Base-by-base conservation (phyloP, 176 grass and related monocot species). In the Triticum timopheevii region DNA sequence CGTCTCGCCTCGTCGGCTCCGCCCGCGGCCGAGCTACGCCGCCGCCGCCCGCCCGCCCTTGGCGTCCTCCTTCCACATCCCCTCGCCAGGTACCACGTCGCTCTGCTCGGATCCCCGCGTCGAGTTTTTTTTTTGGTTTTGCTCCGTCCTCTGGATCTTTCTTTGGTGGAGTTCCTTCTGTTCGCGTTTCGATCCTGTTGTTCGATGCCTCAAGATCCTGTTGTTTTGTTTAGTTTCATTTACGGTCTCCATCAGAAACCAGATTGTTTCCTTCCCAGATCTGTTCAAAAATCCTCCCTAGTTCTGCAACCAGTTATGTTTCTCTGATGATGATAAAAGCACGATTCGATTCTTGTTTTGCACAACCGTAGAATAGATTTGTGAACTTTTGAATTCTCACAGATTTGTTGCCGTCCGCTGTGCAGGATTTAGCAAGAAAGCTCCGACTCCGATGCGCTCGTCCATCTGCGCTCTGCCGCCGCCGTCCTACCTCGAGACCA, bases 1-100 rank as follows among this genome's bases (percentile, higher is more conserved):
- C 15, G 52, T 98, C 13, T 98, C 97, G 3, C 97, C 97, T 58
- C 90, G 97, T 42, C 79, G 93, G 65, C 96, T 98, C 45, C 93
- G 93, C 31, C 93, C 93, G 8, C 93, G 93, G 10, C 90, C 87
- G 1, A 77, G 91, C 77, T 82, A 39, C 17, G 69, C 42, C 1
- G 17, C 56, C 40, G 39, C 84, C 20, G 86, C 52, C 31, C 85
- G 80, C 8, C 69, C 71, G 6, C 76, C 76, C 13, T 45, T 82
- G 10, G 8, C 89, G 22, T 80, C 86, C 45, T 82, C 87, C 44
- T 61, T 80, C 61, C 54, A 85, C 67, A 6, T 76, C 25, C 70
- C 79, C 5, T 82, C 86, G 20, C 75, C 88, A 90, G 94, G 94
- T 94, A 91, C 47, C 17, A 13, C 7, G 25, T 25, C 27, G 0